Evolutionary conservation across 73 alveolate genomes (phyloP).

Genomic region (Paramecium pentaurelia): DNA sequence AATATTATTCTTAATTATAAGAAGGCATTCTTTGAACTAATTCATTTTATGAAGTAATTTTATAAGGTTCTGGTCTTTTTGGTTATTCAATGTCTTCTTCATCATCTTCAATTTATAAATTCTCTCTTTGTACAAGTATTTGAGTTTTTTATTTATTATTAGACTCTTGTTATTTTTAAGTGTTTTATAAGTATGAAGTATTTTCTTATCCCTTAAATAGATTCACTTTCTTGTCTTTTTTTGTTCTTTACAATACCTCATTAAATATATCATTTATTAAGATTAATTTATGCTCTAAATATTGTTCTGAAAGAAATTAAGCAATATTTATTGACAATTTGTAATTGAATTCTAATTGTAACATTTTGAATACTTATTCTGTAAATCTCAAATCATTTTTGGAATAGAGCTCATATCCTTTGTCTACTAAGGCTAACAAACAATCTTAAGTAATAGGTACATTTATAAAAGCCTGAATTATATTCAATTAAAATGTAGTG

Average conservation of each 20-base stretch:
- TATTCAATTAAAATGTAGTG: background rate
- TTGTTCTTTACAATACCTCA: background rate
- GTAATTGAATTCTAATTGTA: background rate
- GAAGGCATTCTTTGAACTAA: background rate
- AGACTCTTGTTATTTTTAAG: background rate
- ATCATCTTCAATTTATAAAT: background rate
- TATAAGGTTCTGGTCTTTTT: background rate
- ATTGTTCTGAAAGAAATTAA: conserved; percentile 23
- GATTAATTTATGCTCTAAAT: conserved; percentile 14
- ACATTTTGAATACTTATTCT: conserved; percentile 29
- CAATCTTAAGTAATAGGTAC: background rate
- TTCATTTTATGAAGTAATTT: background rate
- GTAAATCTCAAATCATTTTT: background rate
- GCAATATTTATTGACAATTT: background rate
- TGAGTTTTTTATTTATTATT: background rate
- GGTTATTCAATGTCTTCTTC: background rate
- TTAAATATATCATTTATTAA: background rate
- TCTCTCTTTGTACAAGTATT: background rate
- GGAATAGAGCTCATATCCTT: background rate
- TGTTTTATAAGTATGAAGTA: background rate
- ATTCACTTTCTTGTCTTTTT: background rate
- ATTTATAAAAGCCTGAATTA: background rate
- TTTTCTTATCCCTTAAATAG: background rate
- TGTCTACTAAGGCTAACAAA: background rate
- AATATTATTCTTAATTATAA: background rate